phyloP scores from a whole-genome alignment of 495 filamentous ascomycete species.

The Monascus purpureus region DNA sequence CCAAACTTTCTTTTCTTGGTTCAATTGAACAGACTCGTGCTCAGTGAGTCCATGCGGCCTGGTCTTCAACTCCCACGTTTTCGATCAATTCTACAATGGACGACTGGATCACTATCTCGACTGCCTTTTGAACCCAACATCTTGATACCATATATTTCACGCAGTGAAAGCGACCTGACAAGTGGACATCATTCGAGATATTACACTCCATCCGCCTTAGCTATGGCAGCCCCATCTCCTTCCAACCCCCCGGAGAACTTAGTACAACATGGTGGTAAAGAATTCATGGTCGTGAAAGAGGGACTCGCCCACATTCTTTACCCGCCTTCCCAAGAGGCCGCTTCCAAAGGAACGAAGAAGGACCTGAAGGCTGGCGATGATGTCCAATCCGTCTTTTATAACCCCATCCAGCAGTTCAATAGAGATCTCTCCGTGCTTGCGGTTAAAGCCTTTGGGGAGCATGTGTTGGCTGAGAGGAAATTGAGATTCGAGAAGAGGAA shows the following conservation, averaged over 20 bases:
- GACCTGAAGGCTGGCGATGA: slow-evolving; percentile 34
- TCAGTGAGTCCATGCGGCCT: too few relatives aligned
- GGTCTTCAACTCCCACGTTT: too few relatives aligned
- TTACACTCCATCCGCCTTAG: not conserved
- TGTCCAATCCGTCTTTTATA: slow-evolving; percentile 85
- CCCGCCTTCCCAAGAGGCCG: slow-evolving; percentile 32
- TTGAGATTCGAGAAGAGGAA: slow-evolving; percentile 20
- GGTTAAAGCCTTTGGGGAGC: slow-evolving; percentile 70
- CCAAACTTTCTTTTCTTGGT: too few relatives aligned
- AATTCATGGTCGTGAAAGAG: slow-evolving; percentile 53
- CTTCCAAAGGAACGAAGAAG: slow-evolving; percentile 26
- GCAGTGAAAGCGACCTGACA: not conserved
- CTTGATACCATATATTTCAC: not conserved
- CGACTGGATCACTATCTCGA: not conserved
- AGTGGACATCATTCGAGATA: not conserved
- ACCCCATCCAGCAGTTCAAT: slow-evolving; percentile 98
- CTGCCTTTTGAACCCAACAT: not conserved
- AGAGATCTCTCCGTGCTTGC: slow-evolving; percentile 85
- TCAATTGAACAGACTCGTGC: too few relatives aligned
- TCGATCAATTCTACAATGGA: not conserved
- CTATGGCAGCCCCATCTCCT: not conserved
- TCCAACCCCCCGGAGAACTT: slow-evolving; percentile 1
- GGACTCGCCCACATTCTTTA: slow-evolving; percentile 54
- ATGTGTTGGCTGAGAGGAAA: slow-evolving; percentile 34
- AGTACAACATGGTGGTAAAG: slow-evolving; percentile 29